Base-by-base conservation (phyloP, 2,329 filamentous ascomycete genomes). In the Sclerotiophoma versabilis region DNA sequence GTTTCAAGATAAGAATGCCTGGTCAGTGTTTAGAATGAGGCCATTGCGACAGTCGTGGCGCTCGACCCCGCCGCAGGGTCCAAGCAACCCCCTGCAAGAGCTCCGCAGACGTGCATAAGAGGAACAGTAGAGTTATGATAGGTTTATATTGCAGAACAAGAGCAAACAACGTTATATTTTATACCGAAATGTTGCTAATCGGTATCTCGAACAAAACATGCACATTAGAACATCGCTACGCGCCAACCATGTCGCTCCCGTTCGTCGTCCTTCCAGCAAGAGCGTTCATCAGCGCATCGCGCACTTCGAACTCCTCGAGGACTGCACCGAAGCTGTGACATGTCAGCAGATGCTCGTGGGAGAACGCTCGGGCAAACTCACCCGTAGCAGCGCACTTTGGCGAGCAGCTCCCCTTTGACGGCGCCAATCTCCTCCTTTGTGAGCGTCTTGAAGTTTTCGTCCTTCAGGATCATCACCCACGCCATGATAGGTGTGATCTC, bases 401-500 rank as follows among this genome's bases (percentile, higher is more conserved):
- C 83, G 64, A 85, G 80, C 51, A 98, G 81, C 53, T 92, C 90
- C 44, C 87, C 86, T 44, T 89, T 87, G 62, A 97, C 81, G 58
- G 80, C 83, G 64, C 83, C 81, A 63, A 96, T 86, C 68, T 97
- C 92, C 32, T 85, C 82, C 45, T 78, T 75, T 14, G 80, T 85
- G 61, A 97, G 77, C 62, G 89, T 85, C 5, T 72, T 71, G 59
- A 93, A 86, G 58, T 88, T 81, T 38, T 60, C 58, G 15, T 76
- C 64, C 57, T 81, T 83, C 58, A 92, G 79, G 43, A 98, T 83
- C 77, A 91, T 89, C 43, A 91, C 89, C 86, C 95, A 93, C 0
- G 93, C 93, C 91, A 96, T 96, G 62, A 97, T 90, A 0, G 95
- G 95, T 15, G 93, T 98, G 67, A 98, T 91, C 76, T 96, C 91